phyloP scores from a whole-genome alignment of 805 yeast species.

The Yarrowia sp. region DNA sequence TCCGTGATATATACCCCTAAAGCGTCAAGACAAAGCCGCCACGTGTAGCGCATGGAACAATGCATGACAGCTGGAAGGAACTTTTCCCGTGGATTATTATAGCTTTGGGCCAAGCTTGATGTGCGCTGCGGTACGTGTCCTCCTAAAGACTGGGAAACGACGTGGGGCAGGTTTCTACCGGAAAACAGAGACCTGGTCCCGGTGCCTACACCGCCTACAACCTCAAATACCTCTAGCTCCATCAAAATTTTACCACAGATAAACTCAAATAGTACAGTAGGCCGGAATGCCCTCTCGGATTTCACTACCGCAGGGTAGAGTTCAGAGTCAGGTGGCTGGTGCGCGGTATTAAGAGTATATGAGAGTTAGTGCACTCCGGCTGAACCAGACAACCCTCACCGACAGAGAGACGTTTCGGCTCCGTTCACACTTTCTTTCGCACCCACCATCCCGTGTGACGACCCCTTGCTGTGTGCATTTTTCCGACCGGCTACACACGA shows the following conservation, averaged over 20 bases:
- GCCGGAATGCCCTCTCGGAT: constrained; percentile 36
- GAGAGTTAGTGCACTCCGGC: constrained; percentile 37
- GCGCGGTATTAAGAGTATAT: constrained; percentile 34
- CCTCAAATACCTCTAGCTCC: constrained; percentile 5
- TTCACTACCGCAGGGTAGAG: constrained; percentile 8
- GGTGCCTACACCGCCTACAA: no score
- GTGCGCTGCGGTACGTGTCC: no score
- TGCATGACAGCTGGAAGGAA: constrained; percentile 8
- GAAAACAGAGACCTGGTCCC: no score
- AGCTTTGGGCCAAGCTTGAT: background rate
- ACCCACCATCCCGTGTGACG: background rate
- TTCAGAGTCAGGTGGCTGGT: constrained; percentile 37
- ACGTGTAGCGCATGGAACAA: constrained; percentile 29
- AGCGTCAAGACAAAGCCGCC: constrained; percentile 29
- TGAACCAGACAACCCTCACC: constrained; percentile 8
- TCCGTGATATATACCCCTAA: constrained; percentile 37
- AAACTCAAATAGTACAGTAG: constrained; percentile 18
- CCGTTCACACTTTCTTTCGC: constrained; percentile 20
- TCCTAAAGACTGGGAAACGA: no score
- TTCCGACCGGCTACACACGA: no score
- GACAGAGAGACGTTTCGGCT: background rate
- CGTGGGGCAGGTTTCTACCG: no score
- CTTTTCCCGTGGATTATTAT: background rate
- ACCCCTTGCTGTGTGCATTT: no score
- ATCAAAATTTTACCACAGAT: constrained; percentile 21